Percentiles rank a stretch among this genome's conserved stretches.
These are phyloP conservation scores for Penicillium daleae DNA, from an alignment of 495 filamentous ascomycete species.

Conservation along the genomic window DNA sequence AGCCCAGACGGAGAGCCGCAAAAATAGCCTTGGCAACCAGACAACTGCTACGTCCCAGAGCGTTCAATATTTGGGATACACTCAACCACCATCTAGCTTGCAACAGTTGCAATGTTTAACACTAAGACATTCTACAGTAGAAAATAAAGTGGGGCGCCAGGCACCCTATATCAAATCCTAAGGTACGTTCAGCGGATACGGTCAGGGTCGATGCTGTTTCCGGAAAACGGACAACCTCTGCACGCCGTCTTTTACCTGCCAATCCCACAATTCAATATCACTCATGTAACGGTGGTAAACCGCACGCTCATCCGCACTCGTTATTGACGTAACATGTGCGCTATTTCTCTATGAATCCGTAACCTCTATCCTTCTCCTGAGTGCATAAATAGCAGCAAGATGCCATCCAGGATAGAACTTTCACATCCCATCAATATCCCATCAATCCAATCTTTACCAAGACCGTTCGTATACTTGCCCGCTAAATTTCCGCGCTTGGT, in stretches of 20 bases:
- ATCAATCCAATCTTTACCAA: neutral
- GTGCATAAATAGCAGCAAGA: neutral
- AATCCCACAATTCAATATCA: neutral
- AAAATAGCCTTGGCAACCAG: neutral
- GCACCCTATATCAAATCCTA: neutral
- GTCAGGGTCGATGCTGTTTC: neutral
- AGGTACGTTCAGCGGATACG: neutral
- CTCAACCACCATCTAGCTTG: neutral
- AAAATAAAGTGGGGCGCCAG: neutral
- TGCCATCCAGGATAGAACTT: neutral
- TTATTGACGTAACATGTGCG: conserved; percentile 7
- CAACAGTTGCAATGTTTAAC: neutral
- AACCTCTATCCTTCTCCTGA: neutral
- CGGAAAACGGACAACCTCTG: neutral
- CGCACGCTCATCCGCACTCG: neutral
- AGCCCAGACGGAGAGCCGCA: neutral
- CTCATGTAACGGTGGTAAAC: conserved; percentile 4
- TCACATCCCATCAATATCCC: neutral
- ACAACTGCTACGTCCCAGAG: neutral
- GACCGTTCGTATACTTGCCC: neutral
- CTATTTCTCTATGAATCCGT: neutral
- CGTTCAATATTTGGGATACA: neutral
- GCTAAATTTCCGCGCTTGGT: neutral
- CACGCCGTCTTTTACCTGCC: neutral
- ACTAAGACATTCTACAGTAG: neutral